Conservation (phyloP, 352 stramenopile species). For the Blastocystis sp. region DNA sequence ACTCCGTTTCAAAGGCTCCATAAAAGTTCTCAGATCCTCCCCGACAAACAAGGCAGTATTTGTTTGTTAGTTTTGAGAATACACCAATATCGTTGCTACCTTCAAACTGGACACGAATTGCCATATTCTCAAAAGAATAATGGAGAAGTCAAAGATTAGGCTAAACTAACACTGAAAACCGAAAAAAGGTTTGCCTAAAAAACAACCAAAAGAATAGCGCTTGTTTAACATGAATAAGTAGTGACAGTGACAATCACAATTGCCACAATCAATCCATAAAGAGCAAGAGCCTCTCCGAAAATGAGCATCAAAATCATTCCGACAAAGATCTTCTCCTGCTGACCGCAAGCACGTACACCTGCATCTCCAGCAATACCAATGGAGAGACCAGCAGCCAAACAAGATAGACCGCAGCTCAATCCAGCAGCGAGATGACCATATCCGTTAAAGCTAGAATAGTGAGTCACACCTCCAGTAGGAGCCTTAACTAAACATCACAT, state of each 20-base stretch:
- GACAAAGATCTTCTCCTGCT: slow-evolving; percentile 96
- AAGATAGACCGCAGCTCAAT: slow-evolving; percentile 78
- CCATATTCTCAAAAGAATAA: background rate
- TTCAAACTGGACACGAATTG: slow-evolving; percentile 88
- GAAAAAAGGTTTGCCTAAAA: background rate
- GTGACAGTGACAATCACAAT: slow-evolving; percentile 77
- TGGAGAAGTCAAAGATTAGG: slow-evolving; percentile 28
- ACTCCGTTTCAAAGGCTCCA: slow-evolving; percentile 92
- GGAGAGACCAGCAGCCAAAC: slow-evolving; percentile 80
- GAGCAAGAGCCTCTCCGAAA: slow-evolving; percentile 93
- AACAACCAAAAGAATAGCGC: background rate
- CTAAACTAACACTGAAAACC: slow-evolving; percentile 15
- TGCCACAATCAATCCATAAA: slow-evolving; percentile 92
- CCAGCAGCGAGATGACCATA: slow-evolving; percentile 81
- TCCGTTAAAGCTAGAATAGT: slow-evolving; percentile 79
- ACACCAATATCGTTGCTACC: slow-evolving; percentile 99
- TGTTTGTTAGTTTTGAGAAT: slow-evolving; percentile 98
- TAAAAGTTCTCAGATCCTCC: slow-evolving; percentile 93
- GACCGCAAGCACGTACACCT: slow-evolving; percentile 87
- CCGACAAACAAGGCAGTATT: slow-evolving; percentile 85
- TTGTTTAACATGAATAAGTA: slow-evolving; percentile 8
- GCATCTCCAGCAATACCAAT: slow-evolving; percentile 84
- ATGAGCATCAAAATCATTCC: slow-evolving; percentile 98
- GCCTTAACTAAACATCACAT: slow-evolving; percentile 20
- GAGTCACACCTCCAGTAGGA: slow-evolving; percentile 29